Base-by-base conservation (phyloP, 2,329 filamentous ascomycete species). In the Aspergillus sp. region DNA sequence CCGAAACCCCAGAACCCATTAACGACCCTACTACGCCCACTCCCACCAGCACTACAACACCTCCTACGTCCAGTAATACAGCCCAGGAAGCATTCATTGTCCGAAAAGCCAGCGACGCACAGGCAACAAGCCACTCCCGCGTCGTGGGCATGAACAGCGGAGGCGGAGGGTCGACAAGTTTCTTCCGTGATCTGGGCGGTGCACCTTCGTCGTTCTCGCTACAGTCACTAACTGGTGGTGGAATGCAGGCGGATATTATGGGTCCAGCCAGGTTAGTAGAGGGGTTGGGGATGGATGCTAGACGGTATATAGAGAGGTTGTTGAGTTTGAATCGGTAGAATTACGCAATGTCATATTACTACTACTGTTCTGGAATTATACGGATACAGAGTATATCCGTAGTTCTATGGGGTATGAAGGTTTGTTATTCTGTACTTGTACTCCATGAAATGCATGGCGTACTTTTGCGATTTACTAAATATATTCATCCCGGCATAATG, bases 221-320 rank as follows among this genome's bases (percentile, higher is more conserved):
- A 30, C 25, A 17, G 15, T 19, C 15, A 19, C 15, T 15, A 5
- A 20, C 15, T 20, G 15, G 15, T 22, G 5, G 15, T 39, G 17
- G 7, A 19, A 19, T 12, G 10, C 15, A 12, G n/a, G 17, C 15
- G 17, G 54, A 60, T 42, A 69, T 61, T 49, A 63, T 54, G 30
- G 61, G 57, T 5, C 61, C 68, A 1, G 67, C 59, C 19, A 72
- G 61, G 47, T 50, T 70, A 41, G 69, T 66, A 7, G 72, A 75
- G 51, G 73, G 73, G 6, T 54, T 75, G 35, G 73, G 73, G 1
- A 59, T 75, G 35, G 72, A 75, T 64, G 66, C 72, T 17, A 65
- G 67, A 50, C 66, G 64, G 48, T 75, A 74, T 64, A 69, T 75
- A 50, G 72, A 75, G 53, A 66, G 65, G 32, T 52, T 75, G 53